A percentile compares a stretch with the other conserved stretches of the same genome.
These are phyloP conservation scores for Carex parvula DNA, from an alignment of 176 grass and related monocot species.

Conservation along the genomic window DNA sequence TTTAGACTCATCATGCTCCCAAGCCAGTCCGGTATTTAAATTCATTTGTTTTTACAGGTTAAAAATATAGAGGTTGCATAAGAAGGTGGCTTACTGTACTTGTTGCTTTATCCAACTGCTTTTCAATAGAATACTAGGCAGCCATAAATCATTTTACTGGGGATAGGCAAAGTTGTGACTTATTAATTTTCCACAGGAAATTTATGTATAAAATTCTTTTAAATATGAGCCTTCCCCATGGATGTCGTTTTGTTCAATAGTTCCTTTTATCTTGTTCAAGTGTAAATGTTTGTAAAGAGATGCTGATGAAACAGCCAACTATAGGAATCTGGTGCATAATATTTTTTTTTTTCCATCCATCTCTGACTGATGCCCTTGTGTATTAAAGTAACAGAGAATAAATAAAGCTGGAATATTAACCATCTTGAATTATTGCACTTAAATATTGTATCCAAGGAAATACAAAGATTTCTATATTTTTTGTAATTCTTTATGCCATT, in stretches of 20 bases:
- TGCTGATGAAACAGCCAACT: neutral
- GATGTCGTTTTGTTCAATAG: no score
- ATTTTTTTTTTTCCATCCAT: neutral
- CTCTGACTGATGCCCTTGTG: neutral
- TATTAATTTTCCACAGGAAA: neutral
- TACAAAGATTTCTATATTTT: neutral
- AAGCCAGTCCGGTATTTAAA: neutral
- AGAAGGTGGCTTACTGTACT: neutral
- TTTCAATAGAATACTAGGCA: neutral
- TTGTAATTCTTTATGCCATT: neutral
- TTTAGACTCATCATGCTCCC: neutral
- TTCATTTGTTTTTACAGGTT: neutral
- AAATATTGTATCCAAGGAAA: slow-evolving; percentile 23
- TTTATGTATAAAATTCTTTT: neutral
- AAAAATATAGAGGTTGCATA: neutral
- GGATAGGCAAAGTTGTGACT: neutral
- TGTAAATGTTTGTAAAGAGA: neutral
- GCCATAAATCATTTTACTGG: neutral
- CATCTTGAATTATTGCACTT: neutral
- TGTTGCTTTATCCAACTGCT: neutral
- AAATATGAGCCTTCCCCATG: neutral
- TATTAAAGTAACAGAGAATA: neutral
- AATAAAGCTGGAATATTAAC: neutral
- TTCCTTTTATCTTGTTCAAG: neutral
- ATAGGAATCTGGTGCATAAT: neutral